Evolutionary conservation across 2,329 filamentous ascomycete genomes (phyloP), one percentile per base, ranked within the genome.

Genomic region (Camillea tinctor): DNA sequence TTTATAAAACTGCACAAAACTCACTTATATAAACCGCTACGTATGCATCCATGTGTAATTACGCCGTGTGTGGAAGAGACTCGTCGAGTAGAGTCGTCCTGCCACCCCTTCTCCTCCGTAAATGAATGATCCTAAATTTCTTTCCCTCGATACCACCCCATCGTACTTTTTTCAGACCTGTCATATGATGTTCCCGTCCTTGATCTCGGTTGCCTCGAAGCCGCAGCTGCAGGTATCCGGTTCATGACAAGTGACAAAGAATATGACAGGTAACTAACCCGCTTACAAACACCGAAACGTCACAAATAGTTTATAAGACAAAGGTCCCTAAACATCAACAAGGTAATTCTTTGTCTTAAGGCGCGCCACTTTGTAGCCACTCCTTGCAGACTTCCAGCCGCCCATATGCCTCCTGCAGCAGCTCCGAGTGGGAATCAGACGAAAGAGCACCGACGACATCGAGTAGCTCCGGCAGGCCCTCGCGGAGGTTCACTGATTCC

Each of bases 361-460:
- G 54, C 24, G 57, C 64, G 52, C 62, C 65, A 5, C 61, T 60
- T 15, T 64, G 65, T 53, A 77, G 67, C 57, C 81, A 71, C 52
- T 86, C 82, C 64, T 91, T 87, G 71, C 91, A 95, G 65, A 86
- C 87, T 21, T 81, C 83, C 68, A 96, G 75, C 64, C 93, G 78
- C 30, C 84, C 83, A 50, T 86, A 86, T 36, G 92, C 93, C 73
- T 96, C 93, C 53, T 89, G 85, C 62, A 96, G 76, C 52, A 97
- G 72, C 76, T 96, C 92, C 81, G 77, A 80, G 55, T 78, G 74
- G 2, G 79, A 77, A 58, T 80, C 78, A 7, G 73, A 71, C n/a
- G 81, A 68, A 3, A 82, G 76, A 1, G 67, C 67, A 49, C 74
- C 73, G 60, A 83, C 69, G 4, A 76, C 73, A 13, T 82, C 79